Base-by-base conservation (phyloP, 2,329 filamentous ascomycete genomes). In the Penicillium fuscoglaucum region DNA sequence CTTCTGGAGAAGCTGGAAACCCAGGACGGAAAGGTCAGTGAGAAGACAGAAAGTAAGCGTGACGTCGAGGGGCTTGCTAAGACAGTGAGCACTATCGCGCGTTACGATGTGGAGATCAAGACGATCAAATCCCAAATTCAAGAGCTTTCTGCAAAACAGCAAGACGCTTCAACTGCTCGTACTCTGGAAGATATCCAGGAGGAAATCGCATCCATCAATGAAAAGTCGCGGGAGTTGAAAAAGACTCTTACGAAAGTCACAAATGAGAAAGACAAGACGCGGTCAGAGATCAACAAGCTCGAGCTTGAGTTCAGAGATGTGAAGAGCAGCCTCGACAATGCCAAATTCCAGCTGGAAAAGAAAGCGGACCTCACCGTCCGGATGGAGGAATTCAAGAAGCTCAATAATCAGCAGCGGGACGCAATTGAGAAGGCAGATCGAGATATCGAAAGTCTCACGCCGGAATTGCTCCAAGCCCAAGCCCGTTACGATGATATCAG, bases 101-200 rank as follows among this genome's bases (percentile, higher is more conserved):
- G 90, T 72, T 88, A 88, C 44, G 79, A 86, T 62, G 83, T 81
- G 60, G 91, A 96, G 45, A 89, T 93, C 59, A 80, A 81, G 47
- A 87, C 87, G 39, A 86, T 90, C 6, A 85, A 90, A 67, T 77
- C 78, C 40, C 89, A 96, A 72, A 88, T 97, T 50, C 82, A 88
- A 56, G 86, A 90, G 54, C 84, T 96, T 50, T 82, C 85, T 58
- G 86, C 87, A 9, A 91, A 92, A 65, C 90, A 97, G 70, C 86
- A 89, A 68, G 84, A 87, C 15, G 81, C 83, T 28, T 84, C 84
- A 13, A 74, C 82, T 10, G 83, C 85, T 15, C 86, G 90, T 61
- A 90, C 90, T 31, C 83, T 91, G 7, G 90, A 96, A 54, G 90
- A 95, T 64, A 92, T 98, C 53, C 90, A 95, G 66, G 87, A 90